Evolutionary conservation across 78 protist species (phyloP).

Genomic region (Speleostelium caveatum): DNA sequence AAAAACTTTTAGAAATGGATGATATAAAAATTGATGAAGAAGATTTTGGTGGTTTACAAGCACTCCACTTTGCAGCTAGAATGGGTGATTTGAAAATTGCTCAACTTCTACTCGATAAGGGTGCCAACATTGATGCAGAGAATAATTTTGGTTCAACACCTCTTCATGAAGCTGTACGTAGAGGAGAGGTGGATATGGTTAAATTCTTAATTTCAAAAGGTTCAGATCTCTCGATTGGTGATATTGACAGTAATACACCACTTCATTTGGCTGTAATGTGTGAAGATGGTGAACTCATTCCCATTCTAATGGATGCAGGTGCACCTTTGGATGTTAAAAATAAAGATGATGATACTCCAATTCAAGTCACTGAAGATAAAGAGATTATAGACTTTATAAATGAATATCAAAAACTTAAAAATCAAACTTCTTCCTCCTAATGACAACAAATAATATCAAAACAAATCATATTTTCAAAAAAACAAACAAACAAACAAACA

Average conservation of each 20-base stretch:
- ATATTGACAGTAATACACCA: constrained; percentile 59
- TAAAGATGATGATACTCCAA: constrained; percentile 72
- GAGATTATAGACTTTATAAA: constrained; percentile 48
- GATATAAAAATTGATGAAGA: constrained; percentile 48
- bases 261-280: constrained; percentile 72
- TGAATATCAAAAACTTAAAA: constrained; percentile 14
- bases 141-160: constrained; percentile 83
- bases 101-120: constrained; percentile 1
- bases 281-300: constrained; percentile 73
- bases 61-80: constrained; percentile 65
- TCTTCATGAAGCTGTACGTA: constrained; percentile 69
- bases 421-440: no score
- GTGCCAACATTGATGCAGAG: constrained; percentile 73
- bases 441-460: no score
- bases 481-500: no score
- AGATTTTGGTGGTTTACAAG: constrained; percentile 68
- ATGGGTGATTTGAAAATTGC: constrained; percentile 59
- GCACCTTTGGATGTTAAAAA: constrained; percentile 60
- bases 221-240: constrained; percentile 40
- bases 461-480: no score
- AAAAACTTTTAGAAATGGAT: constrained; percentile 32
- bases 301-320: constrained; percentile 63
- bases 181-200: constrained; percentile 73
- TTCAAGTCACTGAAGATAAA: constrained; percentile 61
- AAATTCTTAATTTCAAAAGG: constrained; percentile 11